Percentiles rank a stretch among this genome's conserved stretches.
Conservation (phyloP, 148 eudicot genomes). For the Vaccinium myrtillus region DNA sequence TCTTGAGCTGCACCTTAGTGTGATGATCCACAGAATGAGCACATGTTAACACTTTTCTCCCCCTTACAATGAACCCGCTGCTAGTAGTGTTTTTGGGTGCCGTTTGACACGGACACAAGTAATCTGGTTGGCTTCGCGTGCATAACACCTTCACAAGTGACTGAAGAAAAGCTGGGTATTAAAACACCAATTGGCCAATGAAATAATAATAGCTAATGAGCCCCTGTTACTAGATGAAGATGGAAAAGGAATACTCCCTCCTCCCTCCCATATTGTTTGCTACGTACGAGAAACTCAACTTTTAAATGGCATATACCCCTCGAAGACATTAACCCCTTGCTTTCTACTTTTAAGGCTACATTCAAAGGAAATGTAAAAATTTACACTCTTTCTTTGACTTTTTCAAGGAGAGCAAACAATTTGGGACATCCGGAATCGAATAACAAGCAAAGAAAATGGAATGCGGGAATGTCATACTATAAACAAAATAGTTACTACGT, state of each 20-base stretch:
- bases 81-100: not conserved
- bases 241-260: not conserved
- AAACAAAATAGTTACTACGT: too few relatives aligned
- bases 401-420: too few relatives aligned
- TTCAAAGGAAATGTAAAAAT: too few relatives aligned
- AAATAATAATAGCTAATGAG: not conserved
- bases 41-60: conserved; percentile 8
- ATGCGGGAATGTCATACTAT: too few relatives aligned
- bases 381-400: too few relatives aligned
- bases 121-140: not conserved
- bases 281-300: too few relatives aligned
- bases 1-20: conserved; percentile 5
- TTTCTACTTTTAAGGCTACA: too few relatives aligned
- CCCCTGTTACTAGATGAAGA: not conserved
- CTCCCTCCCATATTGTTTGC: too few relatives aligned
- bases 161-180: not conserved
- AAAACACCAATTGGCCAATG: not conserved
- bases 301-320: too few relatives aligned
- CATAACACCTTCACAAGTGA: not conserved
- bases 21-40: conserved; percentile 6
- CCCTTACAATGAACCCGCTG: conserved; percentile 10
- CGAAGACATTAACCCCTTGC: too few relatives aligned
- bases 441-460: too few relatives aligned
- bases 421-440: too few relatives aligned
- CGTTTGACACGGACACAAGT: not conserved